These are phyloP conservation scores for Flaveria brownii DNA, from an alignment of 129 eudicot genomes.

Conservation along the genomic window DNA sequence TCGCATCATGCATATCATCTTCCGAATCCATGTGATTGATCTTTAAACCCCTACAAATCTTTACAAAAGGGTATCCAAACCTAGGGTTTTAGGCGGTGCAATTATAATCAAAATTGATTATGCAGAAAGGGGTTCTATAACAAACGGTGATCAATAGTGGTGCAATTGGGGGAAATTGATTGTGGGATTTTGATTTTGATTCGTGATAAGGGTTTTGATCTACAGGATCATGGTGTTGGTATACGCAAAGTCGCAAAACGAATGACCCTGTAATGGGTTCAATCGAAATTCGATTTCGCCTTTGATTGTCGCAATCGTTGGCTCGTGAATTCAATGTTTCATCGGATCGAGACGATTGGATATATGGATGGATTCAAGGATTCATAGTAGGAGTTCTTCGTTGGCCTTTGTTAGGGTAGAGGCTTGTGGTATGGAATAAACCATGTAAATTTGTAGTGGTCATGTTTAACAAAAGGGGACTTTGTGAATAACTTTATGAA, in stretches of 20 bases:
- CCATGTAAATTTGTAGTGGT: constrained; percentile 2
- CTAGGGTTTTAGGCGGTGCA: constrained; percentile 35
- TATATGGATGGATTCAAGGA: no score
- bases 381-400: background rate
- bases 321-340: constrained; percentile 18
- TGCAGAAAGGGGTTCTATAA: background rate
- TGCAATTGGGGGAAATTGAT: constrained; percentile 14
- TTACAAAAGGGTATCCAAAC: constrained; percentile 19
- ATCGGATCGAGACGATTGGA: constrained; percentile 7
- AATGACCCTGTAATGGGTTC: background rate
- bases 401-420: constrained; percentile 28
- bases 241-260: constrained; percentile 20
- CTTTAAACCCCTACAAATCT: constrained; percentile 25
- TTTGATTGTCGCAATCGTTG: constrained; percentile 21
- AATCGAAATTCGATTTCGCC: constrained; percentile 17
- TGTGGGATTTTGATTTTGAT: background rate
- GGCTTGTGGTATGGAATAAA: constrained; percentile 27
- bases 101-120: constrained; percentile 16
- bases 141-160: constrained; percentile 20
- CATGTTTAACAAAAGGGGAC: background rate
- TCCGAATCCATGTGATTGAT: constrained; percentile 50
- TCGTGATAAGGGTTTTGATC: constrained; percentile 15
- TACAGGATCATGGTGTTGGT: constrained; percentile 20
- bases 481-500: background rate
- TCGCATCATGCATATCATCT: constrained; percentile 73